A percentile compares a stretch with the other conserved stretches of the same genome.
These are phyloP conservation scores for Saccharomycopsis fermentans DNA, from an alignment of 805 yeast genomes.

Conservation along the genomic window DNA sequence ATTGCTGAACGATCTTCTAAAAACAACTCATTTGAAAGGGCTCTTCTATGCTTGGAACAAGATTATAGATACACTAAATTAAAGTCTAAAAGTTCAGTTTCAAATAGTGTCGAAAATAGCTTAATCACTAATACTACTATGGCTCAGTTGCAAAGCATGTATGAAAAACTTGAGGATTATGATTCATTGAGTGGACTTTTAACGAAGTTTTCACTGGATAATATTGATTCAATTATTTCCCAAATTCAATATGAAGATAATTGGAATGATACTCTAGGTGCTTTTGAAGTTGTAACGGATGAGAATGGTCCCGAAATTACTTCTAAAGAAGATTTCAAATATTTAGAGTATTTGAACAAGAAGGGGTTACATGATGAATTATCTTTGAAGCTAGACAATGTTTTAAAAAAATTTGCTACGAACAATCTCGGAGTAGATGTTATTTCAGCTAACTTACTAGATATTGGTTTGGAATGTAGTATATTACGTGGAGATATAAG, in stretches of 20 bases:
- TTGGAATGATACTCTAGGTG: conserved; percentile 82
- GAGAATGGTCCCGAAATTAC: conserved; percentile 18
- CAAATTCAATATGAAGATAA: conserved; percentile 78
- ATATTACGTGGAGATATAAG: conserved; percentile 49
- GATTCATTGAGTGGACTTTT: conserved; percentile 86
- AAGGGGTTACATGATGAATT: conserved; percentile 69
- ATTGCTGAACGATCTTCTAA: conserved; percentile 74
- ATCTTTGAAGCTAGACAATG: conserved; percentile 33
- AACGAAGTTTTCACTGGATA: conserved; percentile 57
- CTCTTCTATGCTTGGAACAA: conserved; percentile 77
- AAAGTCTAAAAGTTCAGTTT: conserved; percentile 16
- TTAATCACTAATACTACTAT: conserved; percentile 24
- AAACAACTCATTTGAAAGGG: conserved; percentile 78
- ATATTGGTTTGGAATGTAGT: conserved; percentile 67
- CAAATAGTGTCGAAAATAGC: conserved; percentile 23
- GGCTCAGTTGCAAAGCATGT: conserved; percentile 60
- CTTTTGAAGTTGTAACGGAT: conserved; percentile 58
- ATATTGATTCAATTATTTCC: conserved; percentile 63
- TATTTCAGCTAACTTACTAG: conserved; percentile 48
- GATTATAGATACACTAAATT: conserved; percentile 35
- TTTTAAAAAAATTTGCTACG: background rate
- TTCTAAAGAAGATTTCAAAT: conserved; percentile 31
- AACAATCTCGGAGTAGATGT: background rate
- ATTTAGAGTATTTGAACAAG: conserved; percentile 61
- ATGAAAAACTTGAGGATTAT: conserved; percentile 77